These are phyloP conservation scores for Dunaliella salina DNA, from an alignment of 163 green algal species.

Conservation along the genomic window DNA sequence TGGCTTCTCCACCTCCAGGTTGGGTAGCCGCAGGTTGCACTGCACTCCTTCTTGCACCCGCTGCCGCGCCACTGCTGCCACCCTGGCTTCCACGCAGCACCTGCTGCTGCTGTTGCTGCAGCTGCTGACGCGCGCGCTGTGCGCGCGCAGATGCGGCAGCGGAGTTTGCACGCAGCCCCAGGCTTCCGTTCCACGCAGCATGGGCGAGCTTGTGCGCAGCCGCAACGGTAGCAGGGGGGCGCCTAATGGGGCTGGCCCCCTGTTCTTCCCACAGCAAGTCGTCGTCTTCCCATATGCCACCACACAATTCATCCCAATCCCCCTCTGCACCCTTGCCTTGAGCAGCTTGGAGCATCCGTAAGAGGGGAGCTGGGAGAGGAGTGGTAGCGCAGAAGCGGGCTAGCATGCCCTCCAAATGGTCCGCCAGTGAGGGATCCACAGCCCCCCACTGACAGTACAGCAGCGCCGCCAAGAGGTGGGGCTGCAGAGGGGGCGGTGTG, in stretches of 20 bases:
- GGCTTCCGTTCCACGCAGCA: background rate
- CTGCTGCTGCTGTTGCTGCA: background rate
- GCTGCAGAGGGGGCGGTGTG: background rate
- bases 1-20: too few relatives aligned
- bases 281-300: too few relatives aligned
- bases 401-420: background rate
- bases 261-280: too few relatives aligned
- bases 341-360: too few relatives aligned
- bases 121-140: background rate
- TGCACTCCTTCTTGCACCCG: too few relatives aligned
- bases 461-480: background rate
- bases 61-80: background rate
- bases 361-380: too few relatives aligned
- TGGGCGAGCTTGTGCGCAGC: background rate
- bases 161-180: background rate
- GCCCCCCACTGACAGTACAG: conserved; percentile 6
- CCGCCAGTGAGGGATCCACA: background rate
- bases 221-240: too few relatives aligned
- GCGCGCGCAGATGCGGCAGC: background rate
- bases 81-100: background rate
- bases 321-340: too few relatives aligned
- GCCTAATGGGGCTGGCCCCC: too few relatives aligned
- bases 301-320: too few relatives aligned
- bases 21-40: too few relatives aligned
- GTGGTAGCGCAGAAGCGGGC: background rate